Conservation (phyloP, 1,284 basidiomycete species). For the Ceratobasidium sp. region DNA sequence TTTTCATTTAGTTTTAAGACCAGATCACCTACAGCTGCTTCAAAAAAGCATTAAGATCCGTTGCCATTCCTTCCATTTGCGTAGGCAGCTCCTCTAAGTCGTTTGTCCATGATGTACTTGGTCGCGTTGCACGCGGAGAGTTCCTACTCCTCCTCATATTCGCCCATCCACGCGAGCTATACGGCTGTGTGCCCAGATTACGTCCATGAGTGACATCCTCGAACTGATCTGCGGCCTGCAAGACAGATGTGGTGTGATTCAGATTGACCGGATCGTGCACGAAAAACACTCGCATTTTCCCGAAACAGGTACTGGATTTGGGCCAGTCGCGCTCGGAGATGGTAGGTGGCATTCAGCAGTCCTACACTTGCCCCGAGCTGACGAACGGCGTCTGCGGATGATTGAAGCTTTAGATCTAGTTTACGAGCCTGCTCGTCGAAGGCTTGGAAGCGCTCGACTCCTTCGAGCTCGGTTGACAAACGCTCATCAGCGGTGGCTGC, state of each 20-base stretch:
- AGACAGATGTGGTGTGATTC: background rate
- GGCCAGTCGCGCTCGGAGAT: constrained; percentile 39
- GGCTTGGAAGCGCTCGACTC: background rate
- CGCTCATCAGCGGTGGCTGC: too few species aligned
- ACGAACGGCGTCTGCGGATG: constrained; percentile 46
- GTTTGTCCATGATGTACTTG: too few species aligned
- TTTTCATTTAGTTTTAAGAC: too few species aligned
- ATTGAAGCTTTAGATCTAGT: constrained; percentile 46
- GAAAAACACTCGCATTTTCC: constrained; percentile 40
- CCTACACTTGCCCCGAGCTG: constrained; percentile 46
- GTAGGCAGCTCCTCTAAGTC: too few species aligned
- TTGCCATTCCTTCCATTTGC: too few species aligned
- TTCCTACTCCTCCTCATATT: too few species aligned
- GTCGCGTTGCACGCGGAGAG: too few species aligned
- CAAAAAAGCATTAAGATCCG: too few species aligned
- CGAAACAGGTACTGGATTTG: constrained; percentile 49
- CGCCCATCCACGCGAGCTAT: too few species aligned
- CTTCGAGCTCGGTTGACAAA: too few species aligned
- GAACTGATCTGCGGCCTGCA: constrained; percentile 25
- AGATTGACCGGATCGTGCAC: background rate
- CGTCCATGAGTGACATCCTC: constrained; percentile 47
- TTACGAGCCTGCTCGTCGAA: background rate
- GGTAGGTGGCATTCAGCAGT: constrained; percentile 41
- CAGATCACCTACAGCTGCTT: too few species aligned
- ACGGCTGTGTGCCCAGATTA: too few species aligned